These are phyloP conservation scores for Magnaporthiopsis incrustans DNA, from an alignment of 2,329 filamentous ascomycete species.

Conservation along the genomic window DNA sequence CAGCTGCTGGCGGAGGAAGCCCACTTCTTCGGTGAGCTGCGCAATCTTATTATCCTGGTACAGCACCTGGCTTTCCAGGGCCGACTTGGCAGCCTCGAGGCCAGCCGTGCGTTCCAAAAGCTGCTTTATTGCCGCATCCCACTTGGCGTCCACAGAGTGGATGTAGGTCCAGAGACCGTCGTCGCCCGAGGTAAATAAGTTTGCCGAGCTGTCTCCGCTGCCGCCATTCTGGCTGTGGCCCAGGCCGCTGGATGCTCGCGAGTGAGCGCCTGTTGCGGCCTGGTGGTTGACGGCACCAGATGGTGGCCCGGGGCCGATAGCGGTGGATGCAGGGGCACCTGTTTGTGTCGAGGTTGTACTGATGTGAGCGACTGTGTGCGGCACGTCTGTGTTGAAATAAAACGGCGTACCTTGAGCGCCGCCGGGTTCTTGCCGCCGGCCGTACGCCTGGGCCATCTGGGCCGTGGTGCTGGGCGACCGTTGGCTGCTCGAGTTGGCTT, in stretches of 20 bases:
- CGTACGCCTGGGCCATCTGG: slow-evolving; percentile 56
- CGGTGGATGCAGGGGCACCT: background rate
- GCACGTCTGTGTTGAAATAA: background rate
- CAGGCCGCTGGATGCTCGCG: slow-evolving; percentile 38
- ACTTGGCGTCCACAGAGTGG: slow-evolving; percentile 55
- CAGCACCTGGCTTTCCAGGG: slow-evolving; percentile 27
- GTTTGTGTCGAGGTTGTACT: background rate
- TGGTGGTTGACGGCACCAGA: slow-evolving; percentile 3
- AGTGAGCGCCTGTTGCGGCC: slow-evolving; percentile 17
- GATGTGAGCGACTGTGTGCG: background rate
- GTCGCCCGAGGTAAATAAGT: slow-evolving; percentile 53
- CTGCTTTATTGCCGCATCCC: slow-evolving; percentile 14
- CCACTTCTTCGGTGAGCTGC: slow-evolving; percentile 14
- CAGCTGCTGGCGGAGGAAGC: slow-evolving; percentile 13
- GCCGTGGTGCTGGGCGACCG: slow-evolving; percentile 59
- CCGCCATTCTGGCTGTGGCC: slow-evolving; percentile 29
- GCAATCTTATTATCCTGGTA: slow-evolving; percentile 27
- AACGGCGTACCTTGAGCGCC: background rate
- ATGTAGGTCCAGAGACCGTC: slow-evolving; percentile 66
- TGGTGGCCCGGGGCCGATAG: background rate
- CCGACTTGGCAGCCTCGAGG: slow-evolving; percentile 32
- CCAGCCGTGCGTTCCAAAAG: slow-evolving; percentile 13
- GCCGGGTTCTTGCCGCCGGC: slow-evolving; percentile 34
- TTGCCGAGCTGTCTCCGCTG: slow-evolving; percentile 54
- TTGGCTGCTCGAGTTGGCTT: slow-evolving; percentile 34